Evolutionary conservation across 371 early-diverging fungal species (phyloP).

Genomic region (Mucor ambiguus): DNA sequence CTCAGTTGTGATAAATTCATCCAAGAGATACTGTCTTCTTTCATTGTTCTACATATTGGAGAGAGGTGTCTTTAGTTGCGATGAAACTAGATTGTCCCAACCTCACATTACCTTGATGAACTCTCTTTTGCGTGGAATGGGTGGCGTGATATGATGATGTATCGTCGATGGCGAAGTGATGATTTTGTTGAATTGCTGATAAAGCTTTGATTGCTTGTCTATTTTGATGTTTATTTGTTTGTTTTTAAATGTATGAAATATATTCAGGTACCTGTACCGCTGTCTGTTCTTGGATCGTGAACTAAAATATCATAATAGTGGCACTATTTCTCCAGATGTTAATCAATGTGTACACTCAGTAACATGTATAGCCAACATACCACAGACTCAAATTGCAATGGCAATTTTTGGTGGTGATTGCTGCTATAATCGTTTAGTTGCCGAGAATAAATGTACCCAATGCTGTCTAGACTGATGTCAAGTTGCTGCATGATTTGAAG

Average conservation of each 20-base stretch:
- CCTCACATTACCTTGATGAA: slow-evolving; percentile 16
- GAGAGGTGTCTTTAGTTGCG: background rate
- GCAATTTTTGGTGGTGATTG: background rate
- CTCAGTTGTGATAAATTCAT: slow-evolving; percentile 29
- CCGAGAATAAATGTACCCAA: slow-evolving; percentile 23
- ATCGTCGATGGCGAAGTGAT: slow-evolving; percentile 13
- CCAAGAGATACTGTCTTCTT: slow-evolving; percentile 17
- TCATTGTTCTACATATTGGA: slow-evolving; percentile 12
- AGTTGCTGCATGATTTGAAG: slow-evolving; percentile 21
- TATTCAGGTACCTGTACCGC: slow-evolving; percentile 12
- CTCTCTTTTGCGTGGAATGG: slow-evolving; percentile 16
- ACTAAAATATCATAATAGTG: slow-evolving; percentile 29
- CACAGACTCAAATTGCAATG: slow-evolving; percentile 10
- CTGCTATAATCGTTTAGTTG: slow-evolving; percentile 14
- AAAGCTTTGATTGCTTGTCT: slow-evolving; percentile 7
- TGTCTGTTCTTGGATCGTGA: slow-evolving; percentile 13
- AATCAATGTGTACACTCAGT: background rate
- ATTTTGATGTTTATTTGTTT: slow-evolving; percentile 7
- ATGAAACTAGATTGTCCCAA: background rate
- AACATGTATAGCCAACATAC: background rate
- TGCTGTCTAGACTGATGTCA: slow-evolving; percentile 24
- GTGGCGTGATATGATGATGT: slow-evolving; percentile 1
- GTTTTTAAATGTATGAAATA: background rate
- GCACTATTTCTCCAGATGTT: slow-evolving; percentile 13
- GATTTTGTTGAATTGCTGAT: slow-evolving; percentile 16